Evolutionary conservation across 257 asterid species (phyloP).

Genomic region (Voacanga thouarsii): DNA sequence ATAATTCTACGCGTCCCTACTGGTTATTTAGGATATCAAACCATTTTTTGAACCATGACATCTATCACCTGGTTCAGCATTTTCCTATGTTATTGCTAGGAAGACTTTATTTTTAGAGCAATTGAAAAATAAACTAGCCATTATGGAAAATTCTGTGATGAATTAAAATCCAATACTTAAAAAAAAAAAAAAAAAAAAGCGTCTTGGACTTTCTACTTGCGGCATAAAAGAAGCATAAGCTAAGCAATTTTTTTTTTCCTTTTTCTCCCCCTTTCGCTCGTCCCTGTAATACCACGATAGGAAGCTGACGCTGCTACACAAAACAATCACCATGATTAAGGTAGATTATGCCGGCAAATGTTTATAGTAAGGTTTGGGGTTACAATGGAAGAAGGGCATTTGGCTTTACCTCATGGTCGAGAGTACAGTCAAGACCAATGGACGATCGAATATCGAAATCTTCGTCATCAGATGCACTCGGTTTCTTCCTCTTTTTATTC

Average conservation of each 20-base stretch:
- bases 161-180: neutral
- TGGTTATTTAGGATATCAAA: neutral
- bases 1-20: neutral
- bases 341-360: neutral
- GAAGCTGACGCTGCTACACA: too few relatives aligned
- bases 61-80: neutral
- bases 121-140: neutral
- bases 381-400: neutral
- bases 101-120: neutral
- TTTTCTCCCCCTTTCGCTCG: too few relatives aligned
- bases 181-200: neutral
- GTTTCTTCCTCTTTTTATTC: slow-evolving; percentile 27
- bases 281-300: too few relatives aligned
- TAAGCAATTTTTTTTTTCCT: too few relatives aligned
- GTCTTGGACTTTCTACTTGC: neutral
- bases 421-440: slow-evolving; percentile 83
- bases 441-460: slow-evolving; percentile 55
- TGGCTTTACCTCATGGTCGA: slow-evolving; percentile 75
- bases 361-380: neutral
- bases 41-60: neutral
- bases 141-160: neutral
- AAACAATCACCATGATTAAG: too few relatives aligned
- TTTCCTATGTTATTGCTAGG: too few relatives aligned
- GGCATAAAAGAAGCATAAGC: too few relatives aligned
- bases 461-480: slow-evolving; percentile 28